Evolutionary conservation across 495 filamentous ascomycete species (phyloP).

Genomic region (Xylaria acuta): DNA sequence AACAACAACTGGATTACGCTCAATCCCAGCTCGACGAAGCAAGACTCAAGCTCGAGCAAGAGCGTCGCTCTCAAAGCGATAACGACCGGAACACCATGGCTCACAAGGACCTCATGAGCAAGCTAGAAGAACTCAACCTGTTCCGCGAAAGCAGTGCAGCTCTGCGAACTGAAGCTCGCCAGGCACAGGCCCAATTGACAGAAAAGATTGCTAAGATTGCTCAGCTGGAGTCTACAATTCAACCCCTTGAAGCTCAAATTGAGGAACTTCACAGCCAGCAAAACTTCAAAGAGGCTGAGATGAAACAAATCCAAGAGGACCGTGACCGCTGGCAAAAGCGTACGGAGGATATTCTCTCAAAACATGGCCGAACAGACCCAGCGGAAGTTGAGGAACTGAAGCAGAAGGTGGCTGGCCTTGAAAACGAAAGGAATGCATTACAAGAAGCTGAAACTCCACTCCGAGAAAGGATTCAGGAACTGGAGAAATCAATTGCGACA

Average conservation of each 20-base stretch:
- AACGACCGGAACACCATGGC: constrained; percentile 70
- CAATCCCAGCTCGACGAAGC: constrained; percentile 86
- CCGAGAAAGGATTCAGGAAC: constrained; percentile 58
- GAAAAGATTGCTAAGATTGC: constrained; percentile 77
- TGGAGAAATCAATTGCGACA: constrained; percentile 49
- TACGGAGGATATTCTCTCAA: constrained; percentile 90
- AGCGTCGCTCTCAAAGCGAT: constrained; percentile 78
- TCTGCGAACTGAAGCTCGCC: constrained; percentile 81
- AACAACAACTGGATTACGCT: constrained; percentile 87
- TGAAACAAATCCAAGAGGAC: constrained; percentile 83
- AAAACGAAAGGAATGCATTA: constrained; percentile 74
- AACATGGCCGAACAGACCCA: constrained; percentile 94
- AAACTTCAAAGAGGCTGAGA: constrained; percentile 81
- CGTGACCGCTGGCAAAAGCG: constrained; percentile 92
- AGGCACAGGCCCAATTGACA: constrained; percentile 73
- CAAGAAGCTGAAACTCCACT: constrained; percentile 64
- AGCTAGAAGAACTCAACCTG: constrained; percentile 90
- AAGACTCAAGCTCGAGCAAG: constrained; percentile 83
- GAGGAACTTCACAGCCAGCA: constrained; percentile 80
- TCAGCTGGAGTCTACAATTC: constrained; percentile 74
- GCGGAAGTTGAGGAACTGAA: constrained; percentile 88
- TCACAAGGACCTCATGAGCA: constrained; percentile 89
- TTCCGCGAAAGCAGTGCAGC: constrained; percentile 93
- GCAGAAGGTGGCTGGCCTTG: constrained; percentile 63
- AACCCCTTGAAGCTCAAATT: constrained; percentile 80